Percentiles rank a stretch among this genome's conserved stretches.
These are phyloP conservation scores for Penicillium thymicola DNA, from an alignment of 2,329 filamentous ascomycete genomes.

Conservation along the genomic window DNA sequence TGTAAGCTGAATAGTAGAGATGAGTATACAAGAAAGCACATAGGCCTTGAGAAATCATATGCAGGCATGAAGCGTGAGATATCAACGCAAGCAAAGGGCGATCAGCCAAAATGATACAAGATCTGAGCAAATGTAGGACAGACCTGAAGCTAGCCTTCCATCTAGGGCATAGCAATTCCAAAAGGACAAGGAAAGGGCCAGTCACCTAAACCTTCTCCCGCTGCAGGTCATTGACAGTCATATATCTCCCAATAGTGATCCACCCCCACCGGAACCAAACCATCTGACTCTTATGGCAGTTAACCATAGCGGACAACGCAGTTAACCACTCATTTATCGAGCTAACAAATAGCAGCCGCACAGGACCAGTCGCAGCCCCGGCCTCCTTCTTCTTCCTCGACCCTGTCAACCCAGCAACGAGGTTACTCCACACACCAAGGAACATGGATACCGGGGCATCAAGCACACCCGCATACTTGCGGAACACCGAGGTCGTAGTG, in stretches of 20 bases:
- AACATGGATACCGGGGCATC: constrained; percentile 72
- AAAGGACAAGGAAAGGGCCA: background rate
- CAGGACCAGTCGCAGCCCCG: constrained; percentile 33
- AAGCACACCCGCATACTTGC: constrained; percentile 78
- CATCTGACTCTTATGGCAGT: constrained; percentile 93
- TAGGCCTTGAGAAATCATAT: background rate
- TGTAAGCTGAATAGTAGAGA: background rate
- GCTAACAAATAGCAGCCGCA: constrained; percentile 68
- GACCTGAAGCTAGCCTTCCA: background rate
- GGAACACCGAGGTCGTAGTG: constrained; percentile 64
- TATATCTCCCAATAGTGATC: constrained; percentile 88
- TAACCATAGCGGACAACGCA: constrained; percentile 83
- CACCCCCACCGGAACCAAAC: constrained; percentile 96
- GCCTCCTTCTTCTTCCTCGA: constrained; percentile 4
- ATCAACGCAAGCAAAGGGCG: background rate
- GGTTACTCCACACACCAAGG: constrained; percentile 47
- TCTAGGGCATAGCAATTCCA: background rate
- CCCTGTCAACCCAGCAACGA: constrained; percentile 13
- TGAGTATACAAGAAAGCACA: background rate
- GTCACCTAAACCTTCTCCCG: constrained; percentile 49
- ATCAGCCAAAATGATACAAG: background rate
- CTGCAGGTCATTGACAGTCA: constrained; percentile 87
- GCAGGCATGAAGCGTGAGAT: background rate
- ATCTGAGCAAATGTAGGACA: background rate
- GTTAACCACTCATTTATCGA: constrained; percentile 60